These are phyloP conservation scores for Orobanche coerulescens DNA, from an alignment of 257 asterid species.

Conservation along the genomic window DNA sequence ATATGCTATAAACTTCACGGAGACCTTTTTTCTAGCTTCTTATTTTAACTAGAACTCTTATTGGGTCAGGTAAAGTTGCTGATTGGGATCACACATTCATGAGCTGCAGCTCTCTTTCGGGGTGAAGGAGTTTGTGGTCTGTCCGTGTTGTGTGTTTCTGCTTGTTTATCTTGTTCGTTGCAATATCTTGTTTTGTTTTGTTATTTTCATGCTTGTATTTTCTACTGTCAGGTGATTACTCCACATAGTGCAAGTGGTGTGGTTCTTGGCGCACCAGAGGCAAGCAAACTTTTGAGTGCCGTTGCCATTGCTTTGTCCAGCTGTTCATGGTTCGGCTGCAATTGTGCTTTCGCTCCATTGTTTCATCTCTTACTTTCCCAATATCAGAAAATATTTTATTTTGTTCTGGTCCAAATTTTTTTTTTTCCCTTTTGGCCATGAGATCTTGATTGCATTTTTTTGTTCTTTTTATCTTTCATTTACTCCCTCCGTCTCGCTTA, in stretches of 20 bases:
- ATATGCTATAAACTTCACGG: slow-evolving; percentile 18
- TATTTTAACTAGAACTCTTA: slow-evolving; percentile 19
- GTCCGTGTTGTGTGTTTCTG: slow-evolving; percentile 20
- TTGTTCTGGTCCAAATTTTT: not conserved
- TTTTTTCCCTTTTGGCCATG: not conserved
- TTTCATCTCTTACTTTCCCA: slow-evolving; percentile 13
- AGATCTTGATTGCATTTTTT: not conserved
- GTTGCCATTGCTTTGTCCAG: slow-evolving; percentile 88
- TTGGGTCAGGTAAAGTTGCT: slow-evolving; percentile 43
- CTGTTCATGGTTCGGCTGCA: slow-evolving; percentile 67
- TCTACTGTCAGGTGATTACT: slow-evolving; percentile 65
- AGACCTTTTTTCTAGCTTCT: slow-evolving; percentile 8
- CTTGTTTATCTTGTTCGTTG: not conserved
- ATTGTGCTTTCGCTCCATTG: slow-evolving; percentile 16
- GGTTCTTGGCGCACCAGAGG: slow-evolving; percentile 90
- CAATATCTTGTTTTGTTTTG: not conserved
- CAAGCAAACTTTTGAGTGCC: slow-evolving; percentile 92
- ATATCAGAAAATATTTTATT: not conserved
- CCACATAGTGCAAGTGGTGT: slow-evolving; percentile 91
- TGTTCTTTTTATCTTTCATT: not conserved
- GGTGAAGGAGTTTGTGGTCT: slow-evolving; percentile 85
- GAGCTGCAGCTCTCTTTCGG: slow-evolving; percentile 83
- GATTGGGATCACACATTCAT: slow-evolving; percentile 69
- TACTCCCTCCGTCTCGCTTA: too few relatives aligned
- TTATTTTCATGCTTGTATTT: slow-evolving; percentile 18